Evolutionary conservation across 2,329 filamentous ascomycete species (phyloP).

Genomic region (Calonectria pseudoturangicola): DNA sequence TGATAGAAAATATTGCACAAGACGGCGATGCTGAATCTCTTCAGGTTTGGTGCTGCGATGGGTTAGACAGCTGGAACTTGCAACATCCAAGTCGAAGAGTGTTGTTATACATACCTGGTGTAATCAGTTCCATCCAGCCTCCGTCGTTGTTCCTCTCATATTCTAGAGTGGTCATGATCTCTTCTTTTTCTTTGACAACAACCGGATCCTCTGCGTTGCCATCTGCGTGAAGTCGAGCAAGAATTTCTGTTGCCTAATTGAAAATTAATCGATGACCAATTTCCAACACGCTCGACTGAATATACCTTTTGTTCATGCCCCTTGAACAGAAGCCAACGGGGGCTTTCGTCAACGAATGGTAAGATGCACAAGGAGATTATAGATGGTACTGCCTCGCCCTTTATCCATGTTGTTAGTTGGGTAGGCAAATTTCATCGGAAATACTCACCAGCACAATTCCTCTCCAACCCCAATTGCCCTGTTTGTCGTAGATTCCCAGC

Average conservation of each 20-base stretch:
- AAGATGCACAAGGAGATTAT: conserved; percentile 33
- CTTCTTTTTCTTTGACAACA: conserved; percentile 24
- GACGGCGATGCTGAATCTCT: conserved; percentile 29
- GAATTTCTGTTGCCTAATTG: conserved; percentile 26
- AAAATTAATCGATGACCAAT: not conserved
- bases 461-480: conserved; percentile 38
- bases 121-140: conserved; percentile 38
- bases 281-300: not conserved
- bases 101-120: conserved; percentile 4
- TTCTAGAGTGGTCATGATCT: conserved; percentile 31
- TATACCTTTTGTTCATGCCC: conserved; percentile 26
- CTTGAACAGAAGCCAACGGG: conserved; percentile 35
- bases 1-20: conserved; percentile 36
- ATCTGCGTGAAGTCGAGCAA: conserved; percentile 29
- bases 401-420: not conserved
- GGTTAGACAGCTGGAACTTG: not conserved
- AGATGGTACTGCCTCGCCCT: conserved; percentile 38
- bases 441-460: conserved; percentile 38
- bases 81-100: not conserved
- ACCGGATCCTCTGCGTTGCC: conserved; percentile 23
- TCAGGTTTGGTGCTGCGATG: conserved; percentile 32
- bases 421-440: not conserved
- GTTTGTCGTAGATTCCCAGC: conserved; percentile 35
- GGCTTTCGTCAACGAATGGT: conserved; percentile 34
- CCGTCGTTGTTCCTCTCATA: conserved; percentile 29